Percentiles rank a stretch among this genome's conserved stretches.
Evolutionary conservation across 75 land plant species (phyloP).

Genomic region (Pinus albicaulis): DNA sequence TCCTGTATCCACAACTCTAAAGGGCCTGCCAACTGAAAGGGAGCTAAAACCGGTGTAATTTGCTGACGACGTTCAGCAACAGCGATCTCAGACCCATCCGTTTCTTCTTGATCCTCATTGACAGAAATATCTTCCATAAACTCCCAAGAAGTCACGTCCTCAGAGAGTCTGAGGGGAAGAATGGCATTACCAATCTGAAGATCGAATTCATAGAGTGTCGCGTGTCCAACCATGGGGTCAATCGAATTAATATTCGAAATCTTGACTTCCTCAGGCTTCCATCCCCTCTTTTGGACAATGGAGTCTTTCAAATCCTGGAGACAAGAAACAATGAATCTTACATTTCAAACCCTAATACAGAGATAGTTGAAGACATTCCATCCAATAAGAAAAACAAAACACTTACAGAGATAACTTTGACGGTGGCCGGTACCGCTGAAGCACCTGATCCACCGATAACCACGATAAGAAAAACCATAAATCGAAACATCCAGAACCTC

Average conservation of each 20-base stretch:
- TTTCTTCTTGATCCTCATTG: slow-evolving; percentile 14
- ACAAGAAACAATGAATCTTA: not conserved
- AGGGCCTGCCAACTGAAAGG: slow-evolving; percentile 38
- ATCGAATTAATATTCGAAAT: slow-evolving; percentile 55
- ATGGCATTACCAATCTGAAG: slow-evolving; percentile 66
- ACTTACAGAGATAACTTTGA: slow-evolving; percentile 59
- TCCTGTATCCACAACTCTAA: slow-evolving; percentile 11
- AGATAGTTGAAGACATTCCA: not conserved
- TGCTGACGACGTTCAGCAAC: not conserved
- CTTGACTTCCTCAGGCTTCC: slow-evolving; percentile 58
- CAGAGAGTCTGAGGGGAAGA: slow-evolving; percentile 75
- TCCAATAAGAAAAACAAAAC: not conserved
- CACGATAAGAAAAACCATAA: not conserved
- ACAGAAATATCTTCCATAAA: slow-evolving; percentile 45
- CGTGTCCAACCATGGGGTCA: slow-evolving; percentile 77
- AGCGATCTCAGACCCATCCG: not conserved
- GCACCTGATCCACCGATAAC: slow-evolving; percentile 11
- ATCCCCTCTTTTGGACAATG: slow-evolving; percentile 62
- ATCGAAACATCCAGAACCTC: not conserved
- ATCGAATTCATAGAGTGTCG: slow-evolving; percentile 89
- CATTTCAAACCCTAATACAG: not conserved
- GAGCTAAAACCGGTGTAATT: not conserved
- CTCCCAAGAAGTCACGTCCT: slow-evolving; percentile 82
- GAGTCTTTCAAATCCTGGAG: slow-evolving; percentile 77
- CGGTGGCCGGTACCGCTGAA: slow-evolving; percentile 18